These are phyloP conservation scores for Mycena chlorophos DNA, from an alignment of 768 basidiomycete genomes.

Conservation along the genomic window DNA sequence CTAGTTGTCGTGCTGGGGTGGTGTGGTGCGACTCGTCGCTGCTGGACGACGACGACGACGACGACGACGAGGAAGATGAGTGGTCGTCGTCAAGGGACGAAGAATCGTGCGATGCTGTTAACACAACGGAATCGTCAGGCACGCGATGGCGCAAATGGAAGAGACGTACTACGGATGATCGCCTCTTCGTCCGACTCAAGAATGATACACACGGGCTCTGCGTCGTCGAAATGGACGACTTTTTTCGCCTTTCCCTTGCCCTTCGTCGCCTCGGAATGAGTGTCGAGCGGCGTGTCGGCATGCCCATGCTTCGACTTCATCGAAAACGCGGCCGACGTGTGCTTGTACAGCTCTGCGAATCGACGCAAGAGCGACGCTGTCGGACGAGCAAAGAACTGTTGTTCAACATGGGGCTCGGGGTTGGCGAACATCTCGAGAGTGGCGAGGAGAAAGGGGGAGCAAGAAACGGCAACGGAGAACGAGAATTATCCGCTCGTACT, in stretches of 20 bases:
- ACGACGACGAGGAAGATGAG: neutral
- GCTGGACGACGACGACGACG: neutral
- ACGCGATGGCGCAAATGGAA: neutral
- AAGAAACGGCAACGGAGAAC: no score
- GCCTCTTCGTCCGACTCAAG: neutral
- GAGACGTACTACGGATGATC: neutral
- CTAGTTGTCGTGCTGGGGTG: neutral
- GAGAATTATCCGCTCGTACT: no score
- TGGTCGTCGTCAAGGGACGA: neutral
- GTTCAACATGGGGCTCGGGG: no score
- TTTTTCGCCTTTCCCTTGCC: neutral
- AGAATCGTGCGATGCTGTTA: neutral
- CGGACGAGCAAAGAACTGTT: neutral
- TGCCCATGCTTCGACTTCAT: neutral
- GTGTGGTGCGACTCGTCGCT: neutral
- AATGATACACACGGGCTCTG: neutral
- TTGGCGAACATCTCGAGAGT: no score
- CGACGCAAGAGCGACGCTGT: constrained; percentile 13
- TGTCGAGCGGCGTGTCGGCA: neutral
- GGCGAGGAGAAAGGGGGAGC: no score
- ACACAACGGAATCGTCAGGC: neutral
- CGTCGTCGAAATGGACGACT: neutral
- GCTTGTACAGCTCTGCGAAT: constrained; percentile 18
- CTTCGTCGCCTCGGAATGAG: neutral
- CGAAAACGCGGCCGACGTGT: neutral